Percentiles rank a stretch among this genome's conserved stretches.
Evolutionary conservation across 2,329 filamentous ascomycete species (phyloP).

Genomic region (Fusarium sacchari): DNA sequence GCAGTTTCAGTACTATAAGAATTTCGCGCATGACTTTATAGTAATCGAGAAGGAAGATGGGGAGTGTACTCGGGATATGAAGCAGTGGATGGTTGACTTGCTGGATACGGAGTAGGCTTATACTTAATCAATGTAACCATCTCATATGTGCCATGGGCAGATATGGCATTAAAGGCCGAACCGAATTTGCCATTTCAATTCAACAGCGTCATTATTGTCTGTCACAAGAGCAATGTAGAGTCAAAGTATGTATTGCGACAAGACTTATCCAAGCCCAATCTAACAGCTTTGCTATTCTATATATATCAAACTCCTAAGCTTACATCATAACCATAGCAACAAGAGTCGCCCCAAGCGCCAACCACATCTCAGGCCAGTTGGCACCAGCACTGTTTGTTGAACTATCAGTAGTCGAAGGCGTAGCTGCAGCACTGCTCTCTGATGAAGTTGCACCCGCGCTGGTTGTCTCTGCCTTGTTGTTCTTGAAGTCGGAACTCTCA

Average conservation of each 20-base stretch:
- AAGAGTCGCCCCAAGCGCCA: background rate
- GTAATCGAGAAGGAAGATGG: background rate
- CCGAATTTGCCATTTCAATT: fast-evolving
- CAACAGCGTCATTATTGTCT: fast-evolving
- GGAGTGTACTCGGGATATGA: background rate
- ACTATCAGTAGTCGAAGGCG: slow-evolving; percentile 1
- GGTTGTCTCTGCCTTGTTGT: slow-evolving; percentile 13
- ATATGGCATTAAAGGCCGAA: background rate
- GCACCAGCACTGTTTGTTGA: background rate
- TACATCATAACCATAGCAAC: slow-evolving; percentile 13
- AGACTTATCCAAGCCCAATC: background rate
- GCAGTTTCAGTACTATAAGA: background rate
- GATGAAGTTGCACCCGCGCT: background rate
- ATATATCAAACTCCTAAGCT: fast-evolving
- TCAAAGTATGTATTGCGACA: background rate
- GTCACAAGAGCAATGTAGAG: background rate
- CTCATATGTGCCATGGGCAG: fast-evolving
- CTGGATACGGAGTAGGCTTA: background rate
- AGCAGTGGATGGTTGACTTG: background rate
- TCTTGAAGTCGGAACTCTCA: slow-evolving; percentile 4
- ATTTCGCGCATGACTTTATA: background rate
- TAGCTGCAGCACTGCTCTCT: background rate
- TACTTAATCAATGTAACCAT: no score
- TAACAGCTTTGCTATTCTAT: background rate
- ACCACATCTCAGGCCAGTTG: slow-evolving; percentile 17